These are phyloP conservation scores for Tylopilus felleus DNA, from an alignment of 768 basidiomycete genomes.

Conservation along the genomic window DNA sequence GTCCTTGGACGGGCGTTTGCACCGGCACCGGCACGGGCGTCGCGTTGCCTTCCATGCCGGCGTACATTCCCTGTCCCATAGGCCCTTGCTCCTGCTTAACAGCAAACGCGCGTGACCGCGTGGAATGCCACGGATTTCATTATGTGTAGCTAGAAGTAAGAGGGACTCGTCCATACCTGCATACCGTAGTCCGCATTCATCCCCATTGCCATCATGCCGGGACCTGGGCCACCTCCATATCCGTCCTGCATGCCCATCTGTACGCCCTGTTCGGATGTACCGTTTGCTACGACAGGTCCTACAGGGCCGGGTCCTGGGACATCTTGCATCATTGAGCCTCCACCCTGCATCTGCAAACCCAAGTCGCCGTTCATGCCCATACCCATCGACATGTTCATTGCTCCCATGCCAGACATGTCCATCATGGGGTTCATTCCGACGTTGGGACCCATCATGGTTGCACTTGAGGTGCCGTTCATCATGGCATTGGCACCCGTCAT, in stretches of 20 bases:
- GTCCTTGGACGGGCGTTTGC: conserved; percentile 31
- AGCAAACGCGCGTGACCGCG: conserved; percentile 21
- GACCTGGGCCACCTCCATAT: conserved; percentile 40
- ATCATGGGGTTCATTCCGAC: conserved; percentile 68
- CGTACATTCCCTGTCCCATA: conserved; percentile 70
- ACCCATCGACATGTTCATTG: conserved; percentile 48
- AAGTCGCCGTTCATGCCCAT: conserved; percentile 69
- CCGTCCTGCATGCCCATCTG: conserved; percentile 42
- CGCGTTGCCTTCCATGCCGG: conserved; percentile 53
- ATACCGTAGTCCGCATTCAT: conserved; percentile 68
- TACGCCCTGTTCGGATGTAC: conserved; percentile 38
- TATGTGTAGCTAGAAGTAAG: conserved; percentile 34
- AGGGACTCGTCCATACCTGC: conserved; percentile 53
- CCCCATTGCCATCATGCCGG: conserved; percentile 68
- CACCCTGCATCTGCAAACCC: conserved; percentile 49
- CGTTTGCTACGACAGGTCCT: conserved; percentile 35
- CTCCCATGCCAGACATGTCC: conserved; percentile 70
- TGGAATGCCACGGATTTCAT: conserved; percentile 35
- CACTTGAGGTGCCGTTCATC: conserved; percentile 59
- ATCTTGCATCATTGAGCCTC: conserved; percentile 55
- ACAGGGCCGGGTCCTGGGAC: conserved; percentile 35
- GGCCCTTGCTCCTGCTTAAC: conserved; percentile 51
- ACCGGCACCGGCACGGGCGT: conserved; percentile 46
- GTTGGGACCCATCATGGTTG: conserved; percentile 52
- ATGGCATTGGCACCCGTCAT: conserved; percentile 78